Evolutionary conservation across 805 yeast species (phyloP), one percentile per base, ranked within the genome.

Genomic region (Lipomyces orientalis): DNA sequence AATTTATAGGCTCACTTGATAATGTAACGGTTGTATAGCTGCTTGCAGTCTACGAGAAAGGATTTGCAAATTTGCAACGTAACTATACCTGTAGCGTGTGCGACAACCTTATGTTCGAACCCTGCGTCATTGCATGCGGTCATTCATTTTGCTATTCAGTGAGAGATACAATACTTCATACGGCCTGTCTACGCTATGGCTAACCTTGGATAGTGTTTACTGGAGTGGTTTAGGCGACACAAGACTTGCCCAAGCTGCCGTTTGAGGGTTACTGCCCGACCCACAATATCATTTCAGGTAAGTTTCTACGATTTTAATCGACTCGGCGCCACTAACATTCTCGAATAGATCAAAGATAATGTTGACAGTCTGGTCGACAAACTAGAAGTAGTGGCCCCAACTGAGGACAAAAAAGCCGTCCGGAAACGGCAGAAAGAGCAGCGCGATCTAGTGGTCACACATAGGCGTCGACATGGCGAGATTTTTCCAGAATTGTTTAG

Each of bases 401-500:
- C 49, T n/a, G 71, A 67, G 54, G 64, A 64, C 49, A 29, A 33
- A 14, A 64, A 52, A 16, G 58, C 49, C 1, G 12, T 64, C 12
- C 37, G 35, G 16, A 43, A 64, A 29, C 22, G 58, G 39, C 65
- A 60, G 25, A 37, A 34, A 37, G 64, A 58, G 34, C 67, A 60
- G 59, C 31, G 39, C 10, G 62, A 60, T 12, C 25, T 60, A 12
- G 67, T 62, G 2, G 55, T 33, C 19, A 34, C 8, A 8, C 68
- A 81, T 68, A 76, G 76, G 29, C 64, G 67, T 25, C 85, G 82
- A 63, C 67, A 73, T 7, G 73, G 76, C 34, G 76, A 76, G 1
- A 22, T 65, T 5, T 84, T 66, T 86, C 85, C 74, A 81, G 81
- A 80, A 35, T 71, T 80, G n/a, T 86, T 87, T 76, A 73, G 76